Evolutionary conservation across 2,329 filamentous ascomycete species (phyloP).

Genomic region (Chrysoporthe austroafricana): DNA sequence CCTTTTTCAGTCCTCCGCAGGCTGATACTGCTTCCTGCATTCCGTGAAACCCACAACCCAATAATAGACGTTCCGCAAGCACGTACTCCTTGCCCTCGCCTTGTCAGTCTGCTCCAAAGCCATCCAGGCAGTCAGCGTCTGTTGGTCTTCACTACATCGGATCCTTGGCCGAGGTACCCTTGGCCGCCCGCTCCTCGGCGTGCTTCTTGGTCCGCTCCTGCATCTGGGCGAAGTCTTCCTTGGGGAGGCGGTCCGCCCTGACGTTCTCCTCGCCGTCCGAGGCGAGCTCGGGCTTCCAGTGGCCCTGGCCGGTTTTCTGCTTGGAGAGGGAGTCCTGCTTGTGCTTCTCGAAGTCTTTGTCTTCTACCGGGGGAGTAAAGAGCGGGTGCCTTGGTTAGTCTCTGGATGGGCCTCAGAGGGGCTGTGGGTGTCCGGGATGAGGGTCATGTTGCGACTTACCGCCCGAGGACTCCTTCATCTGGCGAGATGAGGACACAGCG

Average conservation of each 20-base stretch:
- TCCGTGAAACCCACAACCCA: neutral
- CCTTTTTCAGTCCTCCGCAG: neutral
- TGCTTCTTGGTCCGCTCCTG: slow-evolving; percentile 63
- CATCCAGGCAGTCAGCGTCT: neutral
- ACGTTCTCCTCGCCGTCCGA: slow-evolving; percentile 80
- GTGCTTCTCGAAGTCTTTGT: slow-evolving; percentile 57
- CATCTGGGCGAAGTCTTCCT: slow-evolving; percentile 51
- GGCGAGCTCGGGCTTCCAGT: slow-evolving; percentile 80
- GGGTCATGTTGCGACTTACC: slow-evolving; percentile 11
- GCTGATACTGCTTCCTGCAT: neutral
- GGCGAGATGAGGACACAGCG: slow-evolving; percentile 22
- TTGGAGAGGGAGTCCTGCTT: slow-evolving; percentile 67
- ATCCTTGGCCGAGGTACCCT: slow-evolving; percentile 53
- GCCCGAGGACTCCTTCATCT: slow-evolving; percentile 28
- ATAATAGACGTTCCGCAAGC: neutral
- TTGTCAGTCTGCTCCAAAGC: neutral
- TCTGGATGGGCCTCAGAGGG: neutral
- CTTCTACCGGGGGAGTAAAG: slow-evolving; percentile 24
- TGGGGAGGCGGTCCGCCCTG: slow-evolving; percentile 63
- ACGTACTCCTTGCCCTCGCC: neutral
- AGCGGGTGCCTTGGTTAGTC: neutral
- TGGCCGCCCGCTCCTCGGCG: slow-evolving; percentile 53
- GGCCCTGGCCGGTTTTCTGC: slow-evolving; percentile 68
- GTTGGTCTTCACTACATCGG: slow-evolving; percentile 21
- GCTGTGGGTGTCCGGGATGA: neutral